These are phyloP conservation scores for Austroboletus niveus DNA, from an alignment of 1,284 basidiomycete species.

Conservation along the genomic window DNA sequence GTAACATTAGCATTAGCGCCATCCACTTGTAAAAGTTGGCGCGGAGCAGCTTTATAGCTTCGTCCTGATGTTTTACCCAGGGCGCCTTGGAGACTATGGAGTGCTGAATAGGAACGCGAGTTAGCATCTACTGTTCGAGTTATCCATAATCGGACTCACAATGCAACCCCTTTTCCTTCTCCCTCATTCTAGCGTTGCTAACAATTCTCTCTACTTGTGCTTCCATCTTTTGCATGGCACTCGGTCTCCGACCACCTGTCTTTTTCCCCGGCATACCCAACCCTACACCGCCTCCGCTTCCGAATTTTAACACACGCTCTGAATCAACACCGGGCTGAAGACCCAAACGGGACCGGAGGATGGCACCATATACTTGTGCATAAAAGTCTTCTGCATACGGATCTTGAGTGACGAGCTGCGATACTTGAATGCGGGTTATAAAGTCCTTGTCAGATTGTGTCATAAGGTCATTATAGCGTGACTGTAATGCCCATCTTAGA, in stretches of 20 bases:
- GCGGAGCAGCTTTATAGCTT: conserved; percentile 93
- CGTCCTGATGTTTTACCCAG: conserved; percentile 91
- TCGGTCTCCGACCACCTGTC: conserved; percentile 72
- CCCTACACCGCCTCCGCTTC: conserved; percentile 81
- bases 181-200: conserved; percentile 83
- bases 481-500: conserved; percentile 43
- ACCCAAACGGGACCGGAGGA: conserved; percentile 75
- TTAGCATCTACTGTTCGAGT: conserved; percentile 6
- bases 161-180: conserved; percentile 74
- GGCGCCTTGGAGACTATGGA: conserved; percentile 90
- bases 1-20: conserved; percentile 47
- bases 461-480: conserved; percentile 98
- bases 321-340: conserved; percentile 54
- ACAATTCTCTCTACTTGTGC: conserved; percentile 97
- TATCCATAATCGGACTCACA: conserved; percentile 43
- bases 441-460: conserved; percentile 99
- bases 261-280: conserved; percentile 52
- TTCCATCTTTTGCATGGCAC: conserved; percentile 96
- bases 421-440: conserved; percentile 98
- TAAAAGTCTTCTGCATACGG: conserved; percentile 99
- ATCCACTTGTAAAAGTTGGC: conserved; percentile 91
- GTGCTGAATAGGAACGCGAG: conserved; percentile 39
- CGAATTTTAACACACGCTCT: conserved; percentile 80
- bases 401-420: conserved; percentile 94
- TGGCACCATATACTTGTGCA: conserved; percentile 91